Evolutionary conservation across 2,329 filamentous ascomycete species (phyloP).

Genomic region (Lasiodiplodia citricola): DNA sequence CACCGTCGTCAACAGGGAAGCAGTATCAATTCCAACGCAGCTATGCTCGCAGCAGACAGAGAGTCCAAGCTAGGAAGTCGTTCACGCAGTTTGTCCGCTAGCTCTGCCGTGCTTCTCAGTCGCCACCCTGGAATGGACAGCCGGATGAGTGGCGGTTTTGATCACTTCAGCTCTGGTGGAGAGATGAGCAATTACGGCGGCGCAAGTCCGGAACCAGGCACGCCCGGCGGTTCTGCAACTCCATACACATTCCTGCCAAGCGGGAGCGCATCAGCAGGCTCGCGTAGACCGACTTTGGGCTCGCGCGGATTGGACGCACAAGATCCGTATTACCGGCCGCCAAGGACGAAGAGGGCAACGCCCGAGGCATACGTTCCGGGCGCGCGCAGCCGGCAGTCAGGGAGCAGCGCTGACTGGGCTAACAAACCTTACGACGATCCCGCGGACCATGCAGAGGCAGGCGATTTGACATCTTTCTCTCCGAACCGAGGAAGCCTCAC

Average conservation of each 20-base stretch:
- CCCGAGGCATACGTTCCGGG: slow-evolving; percentile 55
- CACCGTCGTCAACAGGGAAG: slow-evolving; percentile 70
- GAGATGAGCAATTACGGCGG: slow-evolving; percentile 61
- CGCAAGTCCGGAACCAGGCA: slow-evolving; percentile 69
- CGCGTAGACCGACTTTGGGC: slow-evolving; percentile 44
- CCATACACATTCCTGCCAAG: slow-evolving; percentile 74
- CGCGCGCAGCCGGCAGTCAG: slow-evolving; percentile 51
- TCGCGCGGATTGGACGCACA: slow-evolving; percentile 43
- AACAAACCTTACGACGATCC: slow-evolving; percentile 53
- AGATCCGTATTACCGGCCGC: slow-evolving; percentile 89
- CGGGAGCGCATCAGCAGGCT: slow-evolving; percentile 50
- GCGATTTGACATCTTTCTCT: slow-evolving; percentile 41
- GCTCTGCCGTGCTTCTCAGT: slow-evolving; percentile 64
- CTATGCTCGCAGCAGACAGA: slow-evolving; percentile 73
- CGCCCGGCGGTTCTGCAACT: slow-evolving; percentile 74
- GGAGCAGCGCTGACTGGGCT: slow-evolving; percentile 54
- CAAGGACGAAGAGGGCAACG: slow-evolving; percentile 68
- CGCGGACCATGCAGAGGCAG: slow-evolving; percentile 38
- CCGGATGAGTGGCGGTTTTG: slow-evolving; percentile 56
- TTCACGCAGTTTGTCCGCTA: slow-evolving; percentile 65
- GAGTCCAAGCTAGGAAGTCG: slow-evolving; percentile 60
- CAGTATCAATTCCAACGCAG: slow-evolving; percentile 81
- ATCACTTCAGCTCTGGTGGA: slow-evolving; percentile 57
- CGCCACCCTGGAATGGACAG: slow-evolving; percentile 18
- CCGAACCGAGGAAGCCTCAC: slow-evolving; percentile 38